Percentiles rank a stretch among this genome's conserved stretches.
Conservation (phyloP, 192 early-diverging fungal genomes). For the Linnemannia hyalina region DNA sequence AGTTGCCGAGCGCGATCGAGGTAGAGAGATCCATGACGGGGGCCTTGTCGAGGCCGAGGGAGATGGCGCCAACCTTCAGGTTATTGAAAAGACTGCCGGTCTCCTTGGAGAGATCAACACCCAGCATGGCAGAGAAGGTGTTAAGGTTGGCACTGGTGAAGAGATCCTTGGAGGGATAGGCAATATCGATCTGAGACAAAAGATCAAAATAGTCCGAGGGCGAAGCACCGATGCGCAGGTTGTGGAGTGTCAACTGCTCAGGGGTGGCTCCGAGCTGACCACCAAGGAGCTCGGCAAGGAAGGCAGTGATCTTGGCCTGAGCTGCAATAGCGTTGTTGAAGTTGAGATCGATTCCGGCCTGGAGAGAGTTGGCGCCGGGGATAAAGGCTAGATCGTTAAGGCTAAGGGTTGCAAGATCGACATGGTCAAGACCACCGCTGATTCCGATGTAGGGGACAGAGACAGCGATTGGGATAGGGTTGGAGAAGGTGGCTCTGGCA, state of each 20-base stretch:
- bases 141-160: constrained; percentile 22
- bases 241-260: constrained; percentile 8
- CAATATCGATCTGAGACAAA: constrained; percentile 15
- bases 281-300: neutral
- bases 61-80: constrained; percentile 34
- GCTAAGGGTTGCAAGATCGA: neutral
- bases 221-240: constrained; percentile 11
- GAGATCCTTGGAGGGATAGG: constrained; percentile 16
- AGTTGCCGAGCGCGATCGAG: constrained; percentile 41
- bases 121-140: constrained; percentile 16
- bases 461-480: constrained; percentile 11
- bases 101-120: constrained; percentile 16
- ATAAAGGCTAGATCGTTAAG: constrained; percentile 2
- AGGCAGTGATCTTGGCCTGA: constrained; percentile 7
- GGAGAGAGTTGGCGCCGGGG: constrained; percentile 13
- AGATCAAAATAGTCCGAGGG: constrained; percentile 14
- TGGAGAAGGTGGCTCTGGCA: constrained; percentile 18
- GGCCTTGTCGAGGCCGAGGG: constrained; percentile 40
- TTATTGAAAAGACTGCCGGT: constrained; percentile 26
- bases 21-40: constrained; percentile 46
- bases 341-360: neutral
- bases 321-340: constrained; percentile 10
- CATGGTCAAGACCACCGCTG: constrained; percentile 11
- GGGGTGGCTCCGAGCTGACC: constrained; percentile 12
- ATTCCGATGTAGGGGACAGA: constrained; percentile 14